Evolutionary conservation across 805 yeast genomes (phyloP), one percentile per base, ranked within the genome.

Genomic region (Myxozyma sirexii): DNA sequence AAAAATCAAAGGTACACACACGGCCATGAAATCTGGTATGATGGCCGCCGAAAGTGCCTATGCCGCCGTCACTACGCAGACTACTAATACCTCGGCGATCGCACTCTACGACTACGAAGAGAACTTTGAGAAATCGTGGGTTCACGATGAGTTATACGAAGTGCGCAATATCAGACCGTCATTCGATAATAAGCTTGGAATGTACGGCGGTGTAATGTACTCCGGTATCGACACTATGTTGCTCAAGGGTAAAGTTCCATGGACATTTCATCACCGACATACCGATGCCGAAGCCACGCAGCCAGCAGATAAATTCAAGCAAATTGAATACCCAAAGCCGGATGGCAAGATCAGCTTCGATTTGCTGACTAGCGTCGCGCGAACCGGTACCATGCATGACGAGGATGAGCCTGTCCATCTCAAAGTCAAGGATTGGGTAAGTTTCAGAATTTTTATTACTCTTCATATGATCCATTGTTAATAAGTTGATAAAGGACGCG

Each of bases 361-460:
- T 74, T 80, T 94, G 27, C 77, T 92, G 69, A 94, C 99, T 0
- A 88, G 94, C n/a, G 98, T 94, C 7, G 87, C 96, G 15, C 81
- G 99, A 71, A 93, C 99, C 0, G 99, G 98, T 41, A 94, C 99
- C 0, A 87, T 85, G 74, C 99, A 94, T 72, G 92, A 89, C 71
- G 98, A 94, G 69, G 91, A 91, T 73, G 98, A 94, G 76, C 86
- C 83, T 66, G 88, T 94, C 66, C 99, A 94, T 76, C 79, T 94
- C 69, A 77, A 94, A 66, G 75, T 78, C 27, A 70, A 71, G 56
- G 70, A 74, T 66, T 66, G 72, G 62, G 61, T 57, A 57, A 21
- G 59, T 19, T 17, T 17, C n/a, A 19, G 21, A 21, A 8, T 17
- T n/a, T 15, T 24, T 27, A 21, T 41, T 2, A 17, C n/a, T n/a